Conservation (phyloP, 2,329 filamentous ascomycete genomes). For the Colletotrichum eleusines region DNA sequence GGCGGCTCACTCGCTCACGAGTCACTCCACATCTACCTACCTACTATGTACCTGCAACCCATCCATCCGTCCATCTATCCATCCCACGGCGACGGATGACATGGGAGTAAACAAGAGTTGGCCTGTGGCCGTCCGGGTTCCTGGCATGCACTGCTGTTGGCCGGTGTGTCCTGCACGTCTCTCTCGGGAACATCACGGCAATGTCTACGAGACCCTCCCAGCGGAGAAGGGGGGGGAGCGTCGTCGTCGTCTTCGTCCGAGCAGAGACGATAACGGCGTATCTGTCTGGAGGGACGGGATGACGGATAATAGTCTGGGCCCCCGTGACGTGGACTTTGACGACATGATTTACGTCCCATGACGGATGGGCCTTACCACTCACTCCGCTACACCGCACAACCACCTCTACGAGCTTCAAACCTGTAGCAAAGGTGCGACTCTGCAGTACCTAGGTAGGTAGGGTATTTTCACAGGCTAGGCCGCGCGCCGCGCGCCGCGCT, state of each 20-base stretch:
- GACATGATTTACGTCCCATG: conserved; percentile 8
- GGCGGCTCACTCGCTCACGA: not conserved
- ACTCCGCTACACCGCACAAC: not conserved
- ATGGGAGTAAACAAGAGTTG: conserved; percentile 30
- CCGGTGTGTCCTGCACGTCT: not conserved
- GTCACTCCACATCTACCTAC: too few relatives aligned
- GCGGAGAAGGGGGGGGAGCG: not conserved
- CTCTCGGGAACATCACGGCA: not conserved
- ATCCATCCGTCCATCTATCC: not conserved
- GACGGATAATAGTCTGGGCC: not conserved
- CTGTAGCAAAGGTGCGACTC: not conserved
- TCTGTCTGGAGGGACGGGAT: not conserved
- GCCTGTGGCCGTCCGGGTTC: conserved; percentile 26
- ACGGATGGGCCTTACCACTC: not conserved
- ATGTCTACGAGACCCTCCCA: not conserved
- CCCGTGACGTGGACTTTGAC: conserved; percentile 16
- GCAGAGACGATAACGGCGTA: not conserved
- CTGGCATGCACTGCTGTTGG: not conserved
- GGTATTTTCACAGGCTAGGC: not conserved
- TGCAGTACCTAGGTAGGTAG: not conserved
- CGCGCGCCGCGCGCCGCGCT: not conserved
- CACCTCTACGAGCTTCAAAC: not conserved
- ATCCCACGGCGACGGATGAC: not conserved
- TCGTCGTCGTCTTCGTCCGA: conserved; percentile 20
- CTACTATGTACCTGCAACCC: too few relatives aligned